These are phyloP conservation scores for Suillus fuscotomentosus DNA, from an alignment of 768 basidiomycete species.

Conservation along the genomic window DNA sequence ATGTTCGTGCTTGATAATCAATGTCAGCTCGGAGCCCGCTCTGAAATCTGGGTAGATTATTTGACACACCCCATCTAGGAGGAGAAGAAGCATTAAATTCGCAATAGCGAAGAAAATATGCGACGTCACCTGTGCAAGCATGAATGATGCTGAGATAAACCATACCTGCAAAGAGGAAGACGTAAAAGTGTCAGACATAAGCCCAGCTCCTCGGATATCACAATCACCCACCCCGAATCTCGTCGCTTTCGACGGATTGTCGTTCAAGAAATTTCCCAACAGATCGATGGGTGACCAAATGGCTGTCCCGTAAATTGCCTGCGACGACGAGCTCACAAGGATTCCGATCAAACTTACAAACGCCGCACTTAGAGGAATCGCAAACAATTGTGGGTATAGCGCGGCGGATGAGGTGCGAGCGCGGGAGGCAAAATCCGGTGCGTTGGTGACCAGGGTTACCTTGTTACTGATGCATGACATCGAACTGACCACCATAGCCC, in stretches of 20 bases:
- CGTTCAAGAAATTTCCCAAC: constrained; percentile 66
- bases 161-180: constrained; percentile 46
- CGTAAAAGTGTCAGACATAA: not conserved
- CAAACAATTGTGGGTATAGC: constrained; percentile 63
- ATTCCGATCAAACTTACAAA: constrained; percentile 79
- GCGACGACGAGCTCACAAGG: constrained; percentile 75
- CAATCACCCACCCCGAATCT: constrained; percentile 53
- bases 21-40: constrained; percentile 8
- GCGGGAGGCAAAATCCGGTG: constrained; percentile 74
- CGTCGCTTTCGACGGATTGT: constrained; percentile 58
- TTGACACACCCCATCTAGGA: constrained; percentile 26
- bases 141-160: constrained; percentile 79
- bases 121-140: constrained; percentile 62
- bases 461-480: constrained; percentile 83
- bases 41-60: constrained; percentile 17
- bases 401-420: constrained; percentile 56
- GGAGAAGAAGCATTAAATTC: not conserved
- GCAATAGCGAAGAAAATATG: not conserved
- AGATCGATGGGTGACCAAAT: constrained; percentile 81
- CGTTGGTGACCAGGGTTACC: constrained; percentile 75
- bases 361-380: constrained; percentile 72
- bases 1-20: constrained; percentile 60
- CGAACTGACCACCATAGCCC: constrained; percentile 71
- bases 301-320: constrained; percentile 71
- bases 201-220: not conserved